phyloP scores from a whole-genome alignment of 805 yeast genomes.

The Candida vaughaniae region DNA sequence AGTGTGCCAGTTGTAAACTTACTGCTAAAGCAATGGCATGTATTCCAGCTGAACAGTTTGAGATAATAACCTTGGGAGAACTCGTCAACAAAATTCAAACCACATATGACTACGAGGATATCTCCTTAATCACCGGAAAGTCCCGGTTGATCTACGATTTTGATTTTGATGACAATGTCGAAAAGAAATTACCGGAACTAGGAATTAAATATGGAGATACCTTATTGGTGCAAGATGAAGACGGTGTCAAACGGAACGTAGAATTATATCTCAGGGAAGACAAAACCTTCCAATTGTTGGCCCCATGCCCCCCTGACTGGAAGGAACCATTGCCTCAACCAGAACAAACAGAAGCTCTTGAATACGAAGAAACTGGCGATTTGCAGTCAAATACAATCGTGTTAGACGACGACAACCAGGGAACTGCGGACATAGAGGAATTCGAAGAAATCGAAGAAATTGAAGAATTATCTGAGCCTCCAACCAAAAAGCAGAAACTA shows the following conservation, averaged over 20 bases:
- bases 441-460: slow-evolving; percentile 23
- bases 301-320: neutral
- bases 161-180: slow-evolving; percentile 70
- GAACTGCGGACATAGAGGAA: slow-evolving; percentile 1
- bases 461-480: slow-evolving; percentile 31
- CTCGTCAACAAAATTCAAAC: slow-evolving; percentile 50
- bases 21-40: slow-evolving; percentile 51
- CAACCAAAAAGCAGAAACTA: slow-evolving; percentile 15
- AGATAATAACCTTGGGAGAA: slow-evolving; percentile 40
- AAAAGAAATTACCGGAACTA: slow-evolving; percentile 42
- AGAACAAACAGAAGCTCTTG: slow-evolving; percentile 9
- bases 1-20: slow-evolving; percentile 67
- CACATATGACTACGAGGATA: slow-evolving; percentile 50
- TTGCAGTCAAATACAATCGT: neutral
- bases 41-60: slow-evolving; percentile 25
- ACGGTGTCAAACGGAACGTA: slow-evolving; percentile 59
- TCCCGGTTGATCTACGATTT: slow-evolving; percentile 72
- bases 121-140: slow-evolving; percentile 58
- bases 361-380: slow-evolving; percentile 15
- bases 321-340: neutral
- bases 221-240: slow-evolving; percentile 76
- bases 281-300: neutral
- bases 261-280: slow-evolving; percentile 52
- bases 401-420: slow-evolving; percentile 3
- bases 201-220: slow-evolving; percentile 63